Conservation (phyloP, 208 protist genomes). For the Wallacemonas sp. region DNA sequence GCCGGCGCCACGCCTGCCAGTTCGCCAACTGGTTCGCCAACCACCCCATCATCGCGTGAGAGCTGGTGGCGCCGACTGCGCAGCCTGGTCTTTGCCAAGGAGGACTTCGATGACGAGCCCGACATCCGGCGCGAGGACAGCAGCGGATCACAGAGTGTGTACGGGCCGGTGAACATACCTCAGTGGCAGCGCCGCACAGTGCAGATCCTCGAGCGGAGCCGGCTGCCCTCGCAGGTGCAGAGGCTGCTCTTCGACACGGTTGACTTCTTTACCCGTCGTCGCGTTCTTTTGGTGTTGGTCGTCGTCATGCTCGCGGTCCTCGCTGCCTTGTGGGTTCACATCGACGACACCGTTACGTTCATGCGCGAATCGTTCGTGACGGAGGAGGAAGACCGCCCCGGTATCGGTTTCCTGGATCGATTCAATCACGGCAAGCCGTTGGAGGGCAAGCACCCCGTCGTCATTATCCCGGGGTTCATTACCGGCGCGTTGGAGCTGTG, state of each 20-base stretch:
- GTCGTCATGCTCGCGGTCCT: conserved; percentile 24
- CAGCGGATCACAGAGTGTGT: background rate
- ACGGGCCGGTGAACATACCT: conserved; percentile 9
- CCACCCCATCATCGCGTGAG: too few species aligned
- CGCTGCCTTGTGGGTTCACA: conserved; percentile 16
- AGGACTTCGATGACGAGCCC: conserved; percentile 22
- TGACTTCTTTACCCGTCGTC: conserved; percentile 51
- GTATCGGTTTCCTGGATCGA: conserved; percentile 54
- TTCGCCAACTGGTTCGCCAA: too few species aligned
- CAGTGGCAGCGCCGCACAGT: conserved; percentile 19
- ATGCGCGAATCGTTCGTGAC: conserved; percentile 24
- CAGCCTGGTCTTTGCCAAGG: conserved; percentile 14
- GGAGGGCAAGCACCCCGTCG: conserved; percentile 64
- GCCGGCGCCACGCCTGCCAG: too few species aligned
- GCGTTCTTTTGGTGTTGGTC: conserved; percentile 42
- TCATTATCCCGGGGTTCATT: conserved; percentile 86
- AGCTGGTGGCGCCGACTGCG: conserved; percentile 6
- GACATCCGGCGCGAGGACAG: background rate
- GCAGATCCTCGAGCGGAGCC: conserved; percentile 16
- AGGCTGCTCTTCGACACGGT: conserved; percentile 38
- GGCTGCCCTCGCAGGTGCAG: conserved; percentile 32
- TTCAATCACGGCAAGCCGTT: conserved; percentile 40
- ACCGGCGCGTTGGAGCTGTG: conserved; percentile 87
- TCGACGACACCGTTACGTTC: conserved; percentile 52
- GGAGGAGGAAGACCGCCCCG: conserved; percentile 68